Base-by-base conservation (phyloP, 306 rosid species). In the Alnus rubra region DNA sequence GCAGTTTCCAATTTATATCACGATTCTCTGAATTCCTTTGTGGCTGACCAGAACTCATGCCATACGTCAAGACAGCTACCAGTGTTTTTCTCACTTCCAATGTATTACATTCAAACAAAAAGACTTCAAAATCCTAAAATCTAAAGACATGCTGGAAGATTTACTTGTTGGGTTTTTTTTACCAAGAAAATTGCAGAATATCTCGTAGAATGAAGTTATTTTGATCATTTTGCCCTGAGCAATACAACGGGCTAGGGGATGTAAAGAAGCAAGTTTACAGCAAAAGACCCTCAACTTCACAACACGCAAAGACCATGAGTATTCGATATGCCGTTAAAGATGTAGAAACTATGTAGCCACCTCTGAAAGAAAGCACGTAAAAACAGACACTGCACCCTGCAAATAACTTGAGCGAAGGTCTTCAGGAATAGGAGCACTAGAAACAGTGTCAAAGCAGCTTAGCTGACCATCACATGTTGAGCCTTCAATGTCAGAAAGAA, bases 351-450 rank as follows among this genome's bases (percentile, higher is more conserved):
- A 92, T 5, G 89, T 69, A 14, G 97, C 81, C 76, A 85, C 77
- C 89, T 95, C 98, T 0, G 98, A 88, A 69, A 95, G 90, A 76
- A 79, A 88, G 85, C 96, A 85, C 58, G 97, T 91, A 85, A 91
- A 95, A 56, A 91, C 88, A 71, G 89, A 86, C 35, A 82, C 90
- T 7, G 98, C 95, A 76, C 89, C 97, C 79, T 92, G 98, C 86
- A 95, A 79, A 86, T 88, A 93, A 82, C 88, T 83, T 1, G 98
- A 86, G 56, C 93, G 94, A 23, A 82, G 81, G 82, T 95, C 98
- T 76, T 92, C 93, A 5, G 94, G 94, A 82, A 92, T 81, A 19
- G 98, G 98, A 74, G 98, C 96, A 10, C 69, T 72, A 78, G 82
- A 91, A 48, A 89, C 91, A 4, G 97, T 87, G 89, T 91, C 88